Evolutionary conservation across 441 rosid genomes (phyloP).

Genomic region (Adansonia grandidieri): DNA sequence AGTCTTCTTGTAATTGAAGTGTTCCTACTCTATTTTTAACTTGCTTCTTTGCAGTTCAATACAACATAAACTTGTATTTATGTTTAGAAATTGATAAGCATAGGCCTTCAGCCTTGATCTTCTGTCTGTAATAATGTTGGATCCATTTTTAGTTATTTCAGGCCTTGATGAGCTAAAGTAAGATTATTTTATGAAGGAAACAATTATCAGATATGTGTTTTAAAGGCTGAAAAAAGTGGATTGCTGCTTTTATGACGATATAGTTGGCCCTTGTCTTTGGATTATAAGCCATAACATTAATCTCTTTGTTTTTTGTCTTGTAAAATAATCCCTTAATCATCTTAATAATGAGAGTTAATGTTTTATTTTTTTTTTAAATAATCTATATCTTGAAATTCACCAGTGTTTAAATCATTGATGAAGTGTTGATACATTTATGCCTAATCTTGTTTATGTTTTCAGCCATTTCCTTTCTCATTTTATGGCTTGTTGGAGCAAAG

Average conservation of each 20-base stretch:
- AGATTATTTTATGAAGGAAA: constrained; percentile 10
- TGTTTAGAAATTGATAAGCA: neutral
- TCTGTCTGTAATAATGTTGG: neutral
- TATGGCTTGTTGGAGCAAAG: constrained; percentile 79
- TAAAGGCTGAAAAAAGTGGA: neutral
- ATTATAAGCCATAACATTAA: neutral
- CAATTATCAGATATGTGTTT: constrained; percentile 3
- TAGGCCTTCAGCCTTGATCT: neutral
- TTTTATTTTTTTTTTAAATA: neutral
- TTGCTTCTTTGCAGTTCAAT: neutral
- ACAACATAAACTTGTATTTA: neutral
- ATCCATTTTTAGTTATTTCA: neutral
- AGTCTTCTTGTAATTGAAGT: neutral
- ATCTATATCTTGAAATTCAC: neutral
- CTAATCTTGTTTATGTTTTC: constrained; percentile 28
- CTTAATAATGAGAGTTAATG: neutral
- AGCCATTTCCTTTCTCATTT: constrained; percentile 68
- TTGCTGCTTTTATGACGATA: neutral
- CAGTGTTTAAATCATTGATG: neutral
- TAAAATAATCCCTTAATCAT: constrained; percentile 9
- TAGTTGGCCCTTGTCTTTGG: neutral
- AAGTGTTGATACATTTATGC: constrained; percentile 20
- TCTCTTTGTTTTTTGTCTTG: neutral
- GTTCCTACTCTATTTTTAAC: neutral
- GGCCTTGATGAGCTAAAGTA: neutral